phyloP scores from a whole-genome alignment of 768 basidiomycete species.

The Guyanaporus albipodus region DNA sequence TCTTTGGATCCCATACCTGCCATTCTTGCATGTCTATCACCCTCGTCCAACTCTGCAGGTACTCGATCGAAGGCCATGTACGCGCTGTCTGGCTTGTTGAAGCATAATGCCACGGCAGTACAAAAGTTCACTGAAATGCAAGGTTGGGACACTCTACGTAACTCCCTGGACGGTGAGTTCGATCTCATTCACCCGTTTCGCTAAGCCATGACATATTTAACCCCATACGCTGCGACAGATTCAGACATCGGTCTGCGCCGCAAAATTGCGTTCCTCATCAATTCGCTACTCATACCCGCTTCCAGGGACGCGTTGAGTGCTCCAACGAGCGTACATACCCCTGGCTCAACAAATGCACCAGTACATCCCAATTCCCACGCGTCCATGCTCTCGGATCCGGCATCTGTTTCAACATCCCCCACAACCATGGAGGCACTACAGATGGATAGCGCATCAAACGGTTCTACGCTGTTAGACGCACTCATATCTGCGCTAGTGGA shows the following conservation, averaged over 20 bases:
- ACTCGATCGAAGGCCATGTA: slow-evolving; percentile 81
- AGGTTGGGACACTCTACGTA: slow-evolving; percentile 64
- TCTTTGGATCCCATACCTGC: slow-evolving; percentile 60
- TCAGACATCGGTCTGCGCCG: slow-evolving; percentile 73
- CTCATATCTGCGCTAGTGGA: slow-evolving; percentile 49
- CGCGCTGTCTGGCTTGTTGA: slow-evolving; percentile 70
- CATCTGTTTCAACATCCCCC: slow-evolving; percentile 46
- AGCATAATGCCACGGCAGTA: slow-evolving; percentile 72
- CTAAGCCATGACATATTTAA: slow-evolving; percentile 1
- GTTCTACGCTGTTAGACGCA: slow-evolving; percentile 39
- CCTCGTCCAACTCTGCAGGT: slow-evolving; percentile 47
- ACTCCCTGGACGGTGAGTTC: slow-evolving; percentile 55
- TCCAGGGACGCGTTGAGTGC: slow-evolving; percentile 9
- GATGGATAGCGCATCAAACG: slow-evolving; percentile 28
- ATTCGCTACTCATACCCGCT: slow-evolving; percentile 59
- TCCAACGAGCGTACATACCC: slow-evolving; percentile 16
- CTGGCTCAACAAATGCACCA: slow-evolving; percentile 28
- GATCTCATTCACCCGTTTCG: not conserved
- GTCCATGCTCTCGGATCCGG: slow-evolving; percentile 53
- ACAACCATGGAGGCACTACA: slow-evolving; percentile 47
- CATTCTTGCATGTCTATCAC: slow-evolving; percentile 57
- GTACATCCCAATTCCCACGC: slow-evolving; percentile 76
- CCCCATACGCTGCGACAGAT: slow-evolving; percentile 42
- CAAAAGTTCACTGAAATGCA: slow-evolving; percentile 41
- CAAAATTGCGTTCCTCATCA: slow-evolving; percentile 75